Conservation (phyloP, 2,329 filamentous ascomycete species). For the Curvularia verruculosa region DNA sequence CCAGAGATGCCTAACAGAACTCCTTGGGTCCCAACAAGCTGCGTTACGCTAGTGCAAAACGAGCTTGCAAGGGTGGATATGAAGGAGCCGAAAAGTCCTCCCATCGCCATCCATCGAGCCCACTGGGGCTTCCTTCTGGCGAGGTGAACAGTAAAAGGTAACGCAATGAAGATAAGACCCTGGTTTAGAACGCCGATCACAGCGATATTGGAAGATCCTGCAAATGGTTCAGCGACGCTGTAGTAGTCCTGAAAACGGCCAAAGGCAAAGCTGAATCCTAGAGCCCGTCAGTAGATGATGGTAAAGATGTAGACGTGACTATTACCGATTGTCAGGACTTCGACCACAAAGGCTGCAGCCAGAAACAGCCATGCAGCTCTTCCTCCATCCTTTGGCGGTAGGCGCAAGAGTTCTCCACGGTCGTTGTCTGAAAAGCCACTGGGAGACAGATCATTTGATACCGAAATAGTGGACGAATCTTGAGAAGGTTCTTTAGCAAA, state of each 20-base stretch:
- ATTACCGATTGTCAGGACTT: conserved; percentile 57
- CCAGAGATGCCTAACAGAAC: conserved; percentile 52
- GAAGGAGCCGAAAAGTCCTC: neutral
- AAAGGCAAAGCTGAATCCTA: conserved; percentile 71
- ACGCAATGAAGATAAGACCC: neutral
- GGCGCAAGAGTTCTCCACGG: neutral
- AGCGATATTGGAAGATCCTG: conserved; percentile 59
- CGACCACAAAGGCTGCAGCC: conserved; percentile 54
- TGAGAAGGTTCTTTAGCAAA: no score
- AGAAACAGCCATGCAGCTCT: conserved; percentile 31
- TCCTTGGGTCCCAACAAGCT: conserved; percentile 48
- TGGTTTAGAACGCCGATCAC: conserved; percentile 58
- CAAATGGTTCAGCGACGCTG: conserved; percentile 63
- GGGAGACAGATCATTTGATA: no score
- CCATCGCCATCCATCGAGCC: conserved; percentile 7
- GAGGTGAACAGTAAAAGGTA: conserved; percentile 23
- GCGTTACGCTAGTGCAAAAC: conserved; percentile 36
- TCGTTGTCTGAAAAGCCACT: no score
- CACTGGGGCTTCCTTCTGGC: conserved; percentile 26
- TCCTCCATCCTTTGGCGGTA: conserved; percentile 15
- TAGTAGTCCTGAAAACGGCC: conserved; percentile 76
- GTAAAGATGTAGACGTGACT: neutral
- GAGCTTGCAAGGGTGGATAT: conserved; percentile 14
- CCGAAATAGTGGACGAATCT: no score
- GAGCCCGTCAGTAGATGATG: neutral